Evolutionary conservation across 1,284 basidiomycete species (phyloP).

Genomic region (Rhodotorula sp.): DNA sequence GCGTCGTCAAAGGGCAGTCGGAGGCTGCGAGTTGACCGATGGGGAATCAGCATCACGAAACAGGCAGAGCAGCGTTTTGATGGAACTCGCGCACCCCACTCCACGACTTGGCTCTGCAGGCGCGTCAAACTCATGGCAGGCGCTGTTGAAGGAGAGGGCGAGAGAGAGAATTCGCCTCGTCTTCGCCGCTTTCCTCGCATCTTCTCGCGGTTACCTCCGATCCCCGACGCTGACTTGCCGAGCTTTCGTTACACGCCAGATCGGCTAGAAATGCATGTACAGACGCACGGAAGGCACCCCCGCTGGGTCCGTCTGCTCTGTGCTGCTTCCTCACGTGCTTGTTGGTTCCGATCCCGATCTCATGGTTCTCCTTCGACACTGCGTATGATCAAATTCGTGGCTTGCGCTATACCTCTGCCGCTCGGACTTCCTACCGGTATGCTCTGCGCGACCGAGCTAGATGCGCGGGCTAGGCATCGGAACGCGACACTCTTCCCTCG

Average conservation of each 20-base stretch:
- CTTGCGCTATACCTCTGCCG: too few relatives aligned
- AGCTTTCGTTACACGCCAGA: neutral
- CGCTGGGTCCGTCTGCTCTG: neutral
- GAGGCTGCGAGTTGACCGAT: constrained; percentile 14
- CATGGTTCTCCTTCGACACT: neutral
- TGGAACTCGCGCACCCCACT: constrained; percentile 3
- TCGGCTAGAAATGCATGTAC: too few relatives aligned
- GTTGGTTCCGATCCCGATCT: neutral
- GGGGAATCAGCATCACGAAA: neutral
- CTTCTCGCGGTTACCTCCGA: neutral
- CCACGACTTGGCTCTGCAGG: neutral
- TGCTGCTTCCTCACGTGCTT: neutral
- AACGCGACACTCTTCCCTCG: too few relatives aligned
- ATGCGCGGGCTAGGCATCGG: too few relatives aligned
- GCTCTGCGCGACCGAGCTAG: too few relatives aligned
- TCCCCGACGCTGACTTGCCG: neutral
- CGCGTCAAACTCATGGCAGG: constrained; percentile 2
- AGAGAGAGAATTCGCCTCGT: neutral
- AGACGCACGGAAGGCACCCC: neutral
- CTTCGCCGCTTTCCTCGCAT: neutral
- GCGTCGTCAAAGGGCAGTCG: constrained; percentile 32
- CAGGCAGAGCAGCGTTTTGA: too few relatives aligned
- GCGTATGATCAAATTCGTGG: too few relatives aligned
- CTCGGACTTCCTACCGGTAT: too few relatives aligned
- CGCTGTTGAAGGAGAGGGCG: too few relatives aligned